Evolutionary conservation across 371 early-diverging fungal species (phyloP), one percentile per base, ranked within the genome.

Genomic region (Sporodiniella umbellata): DNA sequence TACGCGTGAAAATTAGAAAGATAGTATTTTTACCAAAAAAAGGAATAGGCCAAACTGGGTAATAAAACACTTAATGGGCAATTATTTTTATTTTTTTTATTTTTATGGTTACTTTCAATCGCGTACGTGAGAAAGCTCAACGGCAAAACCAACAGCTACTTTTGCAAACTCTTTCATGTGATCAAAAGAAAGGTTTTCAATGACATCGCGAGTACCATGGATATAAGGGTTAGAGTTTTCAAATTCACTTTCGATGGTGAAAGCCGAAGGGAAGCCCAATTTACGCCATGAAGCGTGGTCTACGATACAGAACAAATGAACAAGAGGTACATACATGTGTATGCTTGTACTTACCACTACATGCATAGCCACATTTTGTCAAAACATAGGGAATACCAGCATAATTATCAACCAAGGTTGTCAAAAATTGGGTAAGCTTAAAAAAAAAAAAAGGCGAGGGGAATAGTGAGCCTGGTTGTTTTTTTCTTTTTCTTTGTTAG

Each of bases 251-350:
- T 96, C 96, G 47, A 93, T 92, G 1, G 90, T 79, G 57, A 94
- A 93, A 4, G 89, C 88, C 18, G 94, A 85, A 17, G 87, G 87
- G 70, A 76, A 94, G 1, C 93, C 93, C 17, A 82, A 81, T 59
- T 88, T 84, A 56, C 79, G 80, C 94, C 94, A 97, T 19, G 92
- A 88, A n/a, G 95, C 94, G 60, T 97, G 95, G 68, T 97, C 95
- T 8, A 35, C 15, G 4, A 35, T 28, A 28, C 4, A 86, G 79
- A n/a, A n/a, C n/a, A n/a, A n/a, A n/a, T n/a, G n/a, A n/a, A n/a
- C n/a, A n/a, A n/a, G n/a, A n/a, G n/a, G n/a, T n/a, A n/a, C n/a
- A n/a, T n/a, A n/a, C n/a, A n/a, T n/a, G n/a, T n/a, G n/a, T n/a
- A n/a, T n/a, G n/a, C n/a, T 18, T 26, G 10, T 26, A 22, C 54